Base-by-base conservation (phyloP, 2,329 filamentous ascomycete genomes). In the Talaromyces rugulosus region DNA sequence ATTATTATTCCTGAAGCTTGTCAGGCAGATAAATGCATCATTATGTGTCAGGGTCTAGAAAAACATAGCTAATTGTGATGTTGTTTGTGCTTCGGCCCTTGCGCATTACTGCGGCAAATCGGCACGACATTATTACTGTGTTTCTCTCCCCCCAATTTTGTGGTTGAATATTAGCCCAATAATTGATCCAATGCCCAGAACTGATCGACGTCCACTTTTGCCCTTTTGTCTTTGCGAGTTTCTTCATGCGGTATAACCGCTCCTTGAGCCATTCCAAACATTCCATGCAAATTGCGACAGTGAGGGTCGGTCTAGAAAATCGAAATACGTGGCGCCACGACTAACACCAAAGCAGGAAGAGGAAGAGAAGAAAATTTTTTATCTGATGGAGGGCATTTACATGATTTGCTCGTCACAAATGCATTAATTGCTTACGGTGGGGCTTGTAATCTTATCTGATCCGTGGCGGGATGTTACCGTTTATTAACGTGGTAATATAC, bases 401-500 rank as follows among this genome's bases (percentile, higher is more conserved):
- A 5, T 62, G 56, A 62, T 59, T 59, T 42, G 56, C 40, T 44
- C 27, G n/a, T 50, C 53, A 33, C 9, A n/a, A 34, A 14, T 16
- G 23, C 31, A 27, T 56, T 47, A 57, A 52, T 36, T 33, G 51
- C 18, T 55, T 36, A 16, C 28, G 2, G 36, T 8, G 52, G 42
- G 14, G 14, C n/a, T 18, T 16, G 28, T 36, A 51, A 62, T 62
- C 53, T 62, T 62, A 62, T 62, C 61, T 62, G 61, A 62, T 62
- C 61, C 61, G 51, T 31, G 55, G 52, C 55, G 61, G 50, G 23
- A 44, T 18, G 42, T 9, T 8, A 18, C 42, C 16, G 16, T 34
- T 55, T 47, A 16, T 12, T 27, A 47, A 44, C 51, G 9, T 7
- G 23, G 18, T 47, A 23, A 59, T 16, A 4, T 4, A 4, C n/a